Base-by-base conservation (phyloP, 2,329 filamentous ascomycete genomes). In the Pezicula neosporulosa region DNA sequence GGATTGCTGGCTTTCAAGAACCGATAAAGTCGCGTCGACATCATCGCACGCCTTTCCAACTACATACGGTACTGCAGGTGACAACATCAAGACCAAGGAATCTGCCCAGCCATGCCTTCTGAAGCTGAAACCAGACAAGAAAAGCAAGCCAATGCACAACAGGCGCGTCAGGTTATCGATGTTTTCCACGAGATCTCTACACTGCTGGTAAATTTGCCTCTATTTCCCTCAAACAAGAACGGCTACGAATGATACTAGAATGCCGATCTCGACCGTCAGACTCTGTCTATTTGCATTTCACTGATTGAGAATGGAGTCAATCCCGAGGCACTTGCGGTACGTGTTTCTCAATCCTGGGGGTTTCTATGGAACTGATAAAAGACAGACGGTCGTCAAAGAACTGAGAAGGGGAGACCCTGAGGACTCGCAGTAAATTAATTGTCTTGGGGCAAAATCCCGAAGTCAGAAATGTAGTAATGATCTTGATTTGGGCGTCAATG, bases 251-350 rank as follows among this genome's bases (percentile, higher is more conserved):
- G 30, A 33, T 9, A 10, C 12, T 54, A 97, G 93, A 97, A 97
- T 72, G 96, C 93, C 56, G 83, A 96, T 58, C 84, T 99, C 43
- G 92, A 97, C 70, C 85, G 93, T 30, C 87, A 91, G 49, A 91
- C 92, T 18, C 77, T 99, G 16, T 96, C 92, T 3, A 89, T 97
- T 56, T 99, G 94, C 71, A 93, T 97, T 54, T 96, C 91, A 49
- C 81, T 99, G 70, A 95, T 99, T 61, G 94, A 99, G 72, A 96
- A 96, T 66, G 94, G 94, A 13, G 90, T 97, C 28, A 96, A 96
- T 66, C 94, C 94, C 0, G 93, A 97, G 68, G 94, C 93, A 1
- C 76, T 99, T 30, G 92, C 93, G 21, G 94, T 97, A 79, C 66
- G 90, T 62, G 3, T 12, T 42, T 21, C 15, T 19, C 30, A 36